Base-by-base conservation (phyloP, 257 asterid species). In the Coffea eugenioides region DNA sequence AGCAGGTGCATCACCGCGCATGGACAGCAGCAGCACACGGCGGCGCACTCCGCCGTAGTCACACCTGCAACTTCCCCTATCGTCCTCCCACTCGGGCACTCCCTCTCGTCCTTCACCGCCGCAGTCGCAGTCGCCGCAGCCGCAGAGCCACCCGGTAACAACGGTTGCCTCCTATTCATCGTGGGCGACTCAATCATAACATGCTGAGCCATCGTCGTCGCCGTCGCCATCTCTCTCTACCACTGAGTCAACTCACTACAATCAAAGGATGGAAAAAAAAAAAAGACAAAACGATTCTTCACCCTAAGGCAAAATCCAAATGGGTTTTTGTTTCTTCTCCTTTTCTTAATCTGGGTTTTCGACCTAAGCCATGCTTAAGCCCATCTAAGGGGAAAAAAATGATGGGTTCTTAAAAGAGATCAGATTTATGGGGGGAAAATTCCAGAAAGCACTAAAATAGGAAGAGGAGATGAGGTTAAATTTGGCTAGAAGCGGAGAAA, bases 21-120 rank as follows among this genome's bases (percentile, higher is more conserved):
- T 1, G 98, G 97, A 70, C 92, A 89, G 86, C 98, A 92, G 85
- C 98, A 94, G 76, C 92, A 87, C 79, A 94, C 92, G 76, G 93
- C 97, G 61, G 97, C 96, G 92, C 84, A 95, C 88, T 85, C 97
- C 49, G 98, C 98, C 82, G 94, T 66, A 34, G 98, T 89, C 1
- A 93, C 93, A 3, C 98, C 98, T 8, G 92, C 97, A 23, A 91
- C 85, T 87, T 94, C 98, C 49, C 89, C 96, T 79, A 88, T 66
- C 21, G 90, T 84, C 43, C 75, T 69, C 73, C 83, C 82, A 65
- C 85, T 67, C 62, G 56, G 12, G 23, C 86, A 75, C 45, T 72
- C 74, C 68, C 27, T 73, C 1, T 15, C 67, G 59, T 66, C 79
- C 8, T 77, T 76, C 31, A 61, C 27, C 59, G 64, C 66, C 74